Conservation (phyloP, 768 basidiomycete genomes). For the Rhodocollybia butyracea region DNA sequence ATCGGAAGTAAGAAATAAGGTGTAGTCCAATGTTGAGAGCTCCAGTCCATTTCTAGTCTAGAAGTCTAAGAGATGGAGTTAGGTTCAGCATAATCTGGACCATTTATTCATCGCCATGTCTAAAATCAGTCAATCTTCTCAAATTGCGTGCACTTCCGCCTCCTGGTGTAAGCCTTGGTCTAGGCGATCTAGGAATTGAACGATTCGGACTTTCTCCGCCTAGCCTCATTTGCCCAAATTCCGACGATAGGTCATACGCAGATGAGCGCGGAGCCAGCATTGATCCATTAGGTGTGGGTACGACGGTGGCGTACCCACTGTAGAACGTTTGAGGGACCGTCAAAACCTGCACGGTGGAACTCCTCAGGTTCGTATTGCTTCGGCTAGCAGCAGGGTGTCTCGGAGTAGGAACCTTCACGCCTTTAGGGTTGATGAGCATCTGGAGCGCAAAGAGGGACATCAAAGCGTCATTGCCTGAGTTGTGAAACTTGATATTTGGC, state of each 20-base stretch:
- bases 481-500: slow-evolving; percentile 51
- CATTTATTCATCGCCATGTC: slow-evolving; percentile 8
- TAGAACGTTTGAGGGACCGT: not conserved
- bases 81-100: slow-evolving; percentile 8
- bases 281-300: not conserved
- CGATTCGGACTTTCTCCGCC: not conserved
- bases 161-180: not conserved
- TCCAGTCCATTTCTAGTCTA: too few relatives aligned
- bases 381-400: slow-evolving; percentile 20
- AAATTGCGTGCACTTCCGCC: slow-evolving; percentile 8
- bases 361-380: not conserved
- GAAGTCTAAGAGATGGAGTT: too few relatives aligned
- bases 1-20: too few relatives aligned
- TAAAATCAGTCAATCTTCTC: slow-evolving; percentile 10
- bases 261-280: not conserved
- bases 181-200: slow-evolving; percentile 8
- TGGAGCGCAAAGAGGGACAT: slow-evolving; percentile 68
- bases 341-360: not conserved
- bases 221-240: slow-evolving; percentile 13
- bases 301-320: not conserved
- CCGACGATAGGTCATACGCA: slow-evolving; percentile 7
- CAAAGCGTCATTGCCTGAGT: slow-evolving; percentile 81
- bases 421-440: slow-evolving; percentile 56
- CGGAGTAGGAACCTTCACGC: slow-evolving; percentile 32
- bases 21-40: too few relatives aligned